Evolutionary conservation across 2,329 filamentous ascomycete genomes (phyloP), one percentile per base, ranked within the genome.

Genomic region (Arachnopeziza araneosa): DNA sequence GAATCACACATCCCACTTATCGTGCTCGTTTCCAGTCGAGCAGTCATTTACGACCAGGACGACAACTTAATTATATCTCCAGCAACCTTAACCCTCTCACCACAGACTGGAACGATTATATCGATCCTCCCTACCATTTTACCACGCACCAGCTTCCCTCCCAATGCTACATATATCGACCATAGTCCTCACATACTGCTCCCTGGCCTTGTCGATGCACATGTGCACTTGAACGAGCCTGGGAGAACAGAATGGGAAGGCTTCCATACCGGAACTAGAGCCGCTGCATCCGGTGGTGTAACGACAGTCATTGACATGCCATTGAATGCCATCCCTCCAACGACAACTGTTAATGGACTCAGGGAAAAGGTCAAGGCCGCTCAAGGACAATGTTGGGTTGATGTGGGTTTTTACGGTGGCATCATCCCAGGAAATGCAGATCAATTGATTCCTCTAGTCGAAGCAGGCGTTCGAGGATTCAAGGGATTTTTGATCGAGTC

Each of bases 221-320:
- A 99, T 74, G 95, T 99, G 48, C 95, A 99, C 77, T 84, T 98
- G 68, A 98, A 98, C 71, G 95, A 99, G 77, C 95, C 95, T 0
- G 95, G 95, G 50, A 85, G 95, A 60, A 97, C 93, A 56, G 93
- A 97, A 83, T 98, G 95, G 95, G 95, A 99, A 73, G 95, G 95
- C 12, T 99, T 99, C 79, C 90, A 88, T 79, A 97, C 93, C 0
- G 95, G 95, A 54, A 98, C 95, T 24, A 84, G 90, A 68, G 95
- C 95, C 36, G 95, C 95, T 3, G 95, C 95, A 12, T 96, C 93
- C 68, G 95, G 95, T 50, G 95, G 95, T 69, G 95, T 98, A 24
- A 99, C 95, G 4, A 98, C 95, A 0, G 92, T 99, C 10, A 80
- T 99, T 70, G 95, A 98, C 75, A 99, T 99, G 95, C 95, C 95